Percentiles rank a stretch among this genome's conserved stretches.
Conservation (phyloP, 306 rosid species). For the Medicago ruthenica region DNA sequence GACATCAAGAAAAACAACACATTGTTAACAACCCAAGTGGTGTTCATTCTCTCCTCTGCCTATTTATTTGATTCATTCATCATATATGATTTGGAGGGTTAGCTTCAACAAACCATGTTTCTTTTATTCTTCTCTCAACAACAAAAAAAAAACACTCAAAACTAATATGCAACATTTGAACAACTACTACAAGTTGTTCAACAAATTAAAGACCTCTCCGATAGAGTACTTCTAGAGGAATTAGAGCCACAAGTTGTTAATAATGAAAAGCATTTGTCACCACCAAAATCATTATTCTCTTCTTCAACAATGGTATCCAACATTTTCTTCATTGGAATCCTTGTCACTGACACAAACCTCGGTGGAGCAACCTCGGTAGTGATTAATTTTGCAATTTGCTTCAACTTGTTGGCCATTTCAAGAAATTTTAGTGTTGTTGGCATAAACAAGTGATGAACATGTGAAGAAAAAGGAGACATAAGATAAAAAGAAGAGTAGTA, state of each 20-base stretch:
- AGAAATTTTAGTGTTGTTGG: not conserved
- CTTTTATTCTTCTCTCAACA: conserved; percentile 34
- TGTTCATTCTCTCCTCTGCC: conserved; percentile 39
- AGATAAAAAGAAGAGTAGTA: conserved; percentile 6
- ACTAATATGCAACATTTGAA: not conserved
- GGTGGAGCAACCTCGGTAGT: conserved; percentile 65
- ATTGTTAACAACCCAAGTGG: conserved; percentile 25
- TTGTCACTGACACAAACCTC: conserved; percentile 40
- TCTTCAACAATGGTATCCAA: conserved; percentile 59
- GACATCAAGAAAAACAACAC: conserved; percentile 46
- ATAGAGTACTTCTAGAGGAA: not conserved
- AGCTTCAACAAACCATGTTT: conserved; percentile 10
- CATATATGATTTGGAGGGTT: not conserved
- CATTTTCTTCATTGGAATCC: conserved; percentile 42
- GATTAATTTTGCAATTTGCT: conserved; percentile 31
- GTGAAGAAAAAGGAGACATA: not conserved
- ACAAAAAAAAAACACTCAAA: not conserved
- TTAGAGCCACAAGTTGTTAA: not conserved
- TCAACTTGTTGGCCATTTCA: conserved; percentile 42
- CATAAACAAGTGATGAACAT: not conserved
- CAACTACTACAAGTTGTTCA: conserved; percentile 26
- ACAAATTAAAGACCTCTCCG: not conserved
- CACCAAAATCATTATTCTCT: conserved; percentile 44
- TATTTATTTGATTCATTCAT: conserved; percentile 34
- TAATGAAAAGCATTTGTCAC: conserved; percentile 33